These are phyloP conservation scores for Rhododendron simsii DNA, from an alignment of 148 eudicot species.

Conservation along the genomic window DNA sequence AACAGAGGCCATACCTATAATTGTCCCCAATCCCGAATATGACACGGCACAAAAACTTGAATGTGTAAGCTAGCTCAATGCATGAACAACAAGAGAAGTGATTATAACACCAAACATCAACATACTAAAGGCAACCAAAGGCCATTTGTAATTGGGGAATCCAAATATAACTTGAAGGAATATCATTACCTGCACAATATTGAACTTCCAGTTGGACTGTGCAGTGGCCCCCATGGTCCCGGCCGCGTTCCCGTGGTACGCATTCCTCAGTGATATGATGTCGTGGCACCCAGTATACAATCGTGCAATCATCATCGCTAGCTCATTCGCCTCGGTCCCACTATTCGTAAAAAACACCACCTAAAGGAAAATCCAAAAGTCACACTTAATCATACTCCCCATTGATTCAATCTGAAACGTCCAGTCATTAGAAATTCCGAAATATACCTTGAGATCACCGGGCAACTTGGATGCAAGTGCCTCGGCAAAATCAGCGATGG, in stretches of 20 bases:
- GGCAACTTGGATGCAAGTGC: conserved; percentile 87
- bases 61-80: not conserved
- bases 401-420: not conserved
- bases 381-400: not conserved
- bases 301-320: conserved; percentile 90
- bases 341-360: conserved; percentile 96
- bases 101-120: not conserved
- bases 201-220: conserved; percentile 79
- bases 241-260: conserved; percentile 93
- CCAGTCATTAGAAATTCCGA: not conserved
- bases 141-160: not conserved
- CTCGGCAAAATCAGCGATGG: conserved; percentile 90
- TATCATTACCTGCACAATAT: conserved; percentile 73
- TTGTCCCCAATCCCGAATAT: not conserved
- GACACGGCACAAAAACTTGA: not conserved
- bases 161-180: not conserved
- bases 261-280: conserved; percentile 78
- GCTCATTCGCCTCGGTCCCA: conserved; percentile 97
- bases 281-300: conserved; percentile 90
- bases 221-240: conserved; percentile 99
- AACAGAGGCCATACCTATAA: not conserved
- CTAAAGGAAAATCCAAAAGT: conserved; percentile 23
- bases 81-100: not conserved
- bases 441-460: conserved; percentile 81
- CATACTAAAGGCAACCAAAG: not conserved